Evolutionary conservation across 495 filamentous ascomycete genomes (phyloP).

Genomic region (Xylaria flabelliformis): DNA sequence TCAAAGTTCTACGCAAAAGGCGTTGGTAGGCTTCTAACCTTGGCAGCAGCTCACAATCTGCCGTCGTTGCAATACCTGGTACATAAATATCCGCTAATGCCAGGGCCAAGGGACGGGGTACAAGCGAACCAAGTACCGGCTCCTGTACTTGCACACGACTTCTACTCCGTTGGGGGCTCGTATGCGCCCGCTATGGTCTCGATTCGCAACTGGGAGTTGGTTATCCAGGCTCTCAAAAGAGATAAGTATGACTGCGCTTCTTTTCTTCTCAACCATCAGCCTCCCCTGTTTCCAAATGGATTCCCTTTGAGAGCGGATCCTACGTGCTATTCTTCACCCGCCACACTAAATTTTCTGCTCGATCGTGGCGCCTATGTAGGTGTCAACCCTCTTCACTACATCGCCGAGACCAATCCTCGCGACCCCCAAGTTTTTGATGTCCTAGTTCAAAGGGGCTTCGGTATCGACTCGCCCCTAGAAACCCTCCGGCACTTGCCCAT

Average conservation of each 20-base stretch:
- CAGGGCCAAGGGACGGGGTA: not conserved
- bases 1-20: not conserved
- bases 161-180: not conserved
- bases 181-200: too few relatives aligned
- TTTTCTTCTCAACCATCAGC: constrained; percentile 12
- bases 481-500: not conserved
- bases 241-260: not conserved
- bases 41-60: not conserved
- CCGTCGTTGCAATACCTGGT: not conserved
- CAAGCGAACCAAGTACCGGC: not conserved
- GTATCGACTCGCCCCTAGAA: not conserved
- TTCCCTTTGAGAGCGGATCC: not conserved
- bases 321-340: not conserved
- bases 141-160: not conserved
- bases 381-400: not conserved
- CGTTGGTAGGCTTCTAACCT: not conserved
- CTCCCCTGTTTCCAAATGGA: not conserved
- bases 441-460: not conserved
- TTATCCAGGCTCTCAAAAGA: not conserved
- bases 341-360: not conserved
- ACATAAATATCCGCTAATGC: not conserved
- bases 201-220: not conserved
- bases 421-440: constrained; percentile 1
- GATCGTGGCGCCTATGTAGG: not conserved
- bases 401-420: not conserved